Evolutionary conservation across 805 yeast species (phyloP).

Genomic region (Candida silvatica): DNA sequence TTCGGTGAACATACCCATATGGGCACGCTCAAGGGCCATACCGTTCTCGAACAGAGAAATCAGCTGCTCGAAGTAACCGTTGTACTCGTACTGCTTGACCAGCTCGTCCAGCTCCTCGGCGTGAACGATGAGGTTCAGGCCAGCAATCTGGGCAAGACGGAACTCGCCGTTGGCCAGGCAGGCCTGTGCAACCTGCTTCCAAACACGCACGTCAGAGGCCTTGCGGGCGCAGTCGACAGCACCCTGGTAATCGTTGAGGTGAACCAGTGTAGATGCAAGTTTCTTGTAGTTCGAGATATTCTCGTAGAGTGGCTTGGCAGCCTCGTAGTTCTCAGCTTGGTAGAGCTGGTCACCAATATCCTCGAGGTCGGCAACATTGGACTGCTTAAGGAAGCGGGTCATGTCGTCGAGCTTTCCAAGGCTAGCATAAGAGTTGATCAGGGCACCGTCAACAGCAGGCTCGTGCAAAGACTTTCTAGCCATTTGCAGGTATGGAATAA

Average conservation of each 20-base stretch:
- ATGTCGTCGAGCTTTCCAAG: slow-evolving; percentile 70
- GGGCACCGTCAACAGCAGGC: slow-evolving; percentile 86
- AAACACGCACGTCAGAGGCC: slow-evolving; percentile 86
- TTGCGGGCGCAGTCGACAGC: slow-evolving; percentile 99
- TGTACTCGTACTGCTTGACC: slow-evolving; percentile 76
- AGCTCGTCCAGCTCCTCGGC: slow-evolving; percentile 94
- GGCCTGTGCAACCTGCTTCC: slow-evolving; percentile 97
- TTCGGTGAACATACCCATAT: slow-evolving; percentile 99
- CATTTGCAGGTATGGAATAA: slow-evolving; percentile 78
- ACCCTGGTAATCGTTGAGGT: slow-evolving; percentile 83
- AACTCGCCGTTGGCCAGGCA: slow-evolving; percentile 93
- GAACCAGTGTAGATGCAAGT: slow-evolving; percentile 93
- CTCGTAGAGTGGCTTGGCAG: slow-evolving; percentile 82
- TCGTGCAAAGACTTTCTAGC: slow-evolving; percentile 90
- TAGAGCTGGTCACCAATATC: slow-evolving; percentile 86
- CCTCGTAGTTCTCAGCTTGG: slow-evolving; percentile 75
- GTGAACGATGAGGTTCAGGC: slow-evolving; percentile 91
- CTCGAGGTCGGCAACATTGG: slow-evolving; percentile 92
- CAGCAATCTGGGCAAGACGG: slow-evolving; percentile 97
- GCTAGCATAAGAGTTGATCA: slow-evolving; percentile 80
- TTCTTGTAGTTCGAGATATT: slow-evolving; percentile 91
- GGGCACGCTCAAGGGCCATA: slow-evolving; percentile 94
- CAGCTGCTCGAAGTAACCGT: slow-evolving; percentile 88
- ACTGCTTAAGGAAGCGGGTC: slow-evolving; percentile 72
- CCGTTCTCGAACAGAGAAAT: slow-evolving; percentile 93